phyloP scores from a whole-genome alignment of 1,284 basidiomycete genomes.

The Heterobasidion parviporum region DNA sequence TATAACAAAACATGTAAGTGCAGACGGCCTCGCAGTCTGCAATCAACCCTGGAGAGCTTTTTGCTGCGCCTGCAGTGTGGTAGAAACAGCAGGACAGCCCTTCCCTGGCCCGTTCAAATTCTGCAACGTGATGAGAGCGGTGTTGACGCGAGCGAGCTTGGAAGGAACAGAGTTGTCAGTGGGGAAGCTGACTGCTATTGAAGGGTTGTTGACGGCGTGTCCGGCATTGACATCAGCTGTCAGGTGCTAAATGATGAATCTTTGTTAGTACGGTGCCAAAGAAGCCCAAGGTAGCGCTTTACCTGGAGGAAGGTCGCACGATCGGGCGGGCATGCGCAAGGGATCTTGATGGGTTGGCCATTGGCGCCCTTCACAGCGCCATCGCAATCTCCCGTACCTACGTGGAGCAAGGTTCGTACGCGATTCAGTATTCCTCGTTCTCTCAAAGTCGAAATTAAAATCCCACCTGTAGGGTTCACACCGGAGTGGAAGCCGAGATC shows the following conservation, averaged over 20 bases:
- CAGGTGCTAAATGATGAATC: constrained; percentile 14
- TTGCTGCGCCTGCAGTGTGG: constrained; percentile 26
- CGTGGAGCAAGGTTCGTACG: constrained; percentile 7
- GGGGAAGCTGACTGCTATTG: constrained; percentile 26
- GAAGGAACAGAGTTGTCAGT: constrained; percentile 22
- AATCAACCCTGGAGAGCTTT: constrained; percentile 25
- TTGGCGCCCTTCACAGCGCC: constrained; percentile 37
- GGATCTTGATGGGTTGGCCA: constrained; percentile 46
- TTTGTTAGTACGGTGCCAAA: neutral
- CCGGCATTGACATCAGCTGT: constrained; percentile 27
- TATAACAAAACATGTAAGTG: neutral
- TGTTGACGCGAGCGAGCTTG: constrained; percentile 24
- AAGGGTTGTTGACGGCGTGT: constrained; percentile 27
- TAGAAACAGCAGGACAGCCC: constrained; percentile 29
- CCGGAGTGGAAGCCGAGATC: constrained; percentile 35
- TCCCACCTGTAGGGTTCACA: constrained; percentile 38
- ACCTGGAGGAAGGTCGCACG: constrained; percentile 22
- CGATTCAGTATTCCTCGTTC: too few species aligned
- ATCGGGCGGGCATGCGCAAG: constrained; percentile 45
- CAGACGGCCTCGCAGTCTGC: neutral
- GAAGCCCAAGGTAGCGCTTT: neutral
- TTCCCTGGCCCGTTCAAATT: constrained; percentile 28
- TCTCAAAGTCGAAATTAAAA: constrained; percentile 22
- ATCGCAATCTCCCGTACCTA: constrained; percentile 4
- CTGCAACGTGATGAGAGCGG: constrained; percentile 24